Base-by-base conservation (phyloP, 2,329 filamentous ascomycete genomes). In the Dothidotthia symphoricarpi region DNA sequence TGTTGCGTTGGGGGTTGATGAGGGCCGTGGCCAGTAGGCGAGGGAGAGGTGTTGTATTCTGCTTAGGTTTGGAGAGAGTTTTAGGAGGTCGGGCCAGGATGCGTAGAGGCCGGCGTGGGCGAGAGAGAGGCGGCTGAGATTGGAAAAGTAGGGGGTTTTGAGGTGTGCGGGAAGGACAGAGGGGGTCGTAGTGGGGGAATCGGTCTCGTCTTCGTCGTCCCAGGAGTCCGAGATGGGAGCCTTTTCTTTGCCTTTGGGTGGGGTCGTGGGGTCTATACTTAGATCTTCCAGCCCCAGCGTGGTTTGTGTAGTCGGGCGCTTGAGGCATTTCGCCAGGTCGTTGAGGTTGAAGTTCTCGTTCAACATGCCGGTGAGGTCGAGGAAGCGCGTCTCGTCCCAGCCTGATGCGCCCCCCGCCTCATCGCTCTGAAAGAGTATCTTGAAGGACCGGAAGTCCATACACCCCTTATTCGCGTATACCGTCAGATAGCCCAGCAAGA, bases 21-120 rank as follows among this genome's bases (percentile, higher is more conserved):
- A 77, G 2, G 80, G 80, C 14, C 69, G 64, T 3, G 79, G 78
- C 80, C 80, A 84, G 56, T 80, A 71, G 2, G 80, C 79, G 2
- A 84, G 68, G 0, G 80, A 83, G 2, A 84, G 67, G 47, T 83
- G 80, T 0, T 78, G 82, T 16, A 84, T 57, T 3, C 72, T 78
- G n/a, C 75, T 69, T 1, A 80, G 60, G 16, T 75, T 68, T 0
- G 73, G 69, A 0, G 79, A 69, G 1, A 83, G 56, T 1, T 66
- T 61, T 2, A 83, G 64, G 2, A 84, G 68, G 4, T 75, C 70
- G 11, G 69, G 61, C 80, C 80, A 84, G 9, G 70, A 77, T 1
- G 73, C 72, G 16, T 65, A 65, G 3, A 59, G 41, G 3, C 67
- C 65, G 3, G 75, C 76, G 36, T 79, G 69, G 2, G 78, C 76